These are phyloP conservation scores for Penicillium fuscoglaucum DNA, from an alignment of 2,329 filamentous ascomycete genomes.

Conservation along the genomic window DNA sequence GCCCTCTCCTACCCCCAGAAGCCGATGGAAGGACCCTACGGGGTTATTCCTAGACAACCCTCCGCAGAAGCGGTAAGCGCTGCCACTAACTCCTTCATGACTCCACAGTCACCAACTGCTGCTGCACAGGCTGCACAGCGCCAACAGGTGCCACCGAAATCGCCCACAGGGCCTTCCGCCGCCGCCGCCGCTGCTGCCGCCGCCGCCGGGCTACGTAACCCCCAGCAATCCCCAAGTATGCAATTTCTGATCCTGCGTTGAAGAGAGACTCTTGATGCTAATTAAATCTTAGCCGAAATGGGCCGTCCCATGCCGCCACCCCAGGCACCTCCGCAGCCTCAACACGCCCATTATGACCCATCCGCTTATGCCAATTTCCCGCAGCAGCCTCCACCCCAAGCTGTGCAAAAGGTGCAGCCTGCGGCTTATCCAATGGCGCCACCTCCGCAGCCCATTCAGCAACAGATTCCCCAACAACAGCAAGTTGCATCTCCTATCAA, in stretches of 20 bases:
- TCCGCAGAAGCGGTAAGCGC: constrained; percentile 46
- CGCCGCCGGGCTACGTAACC: constrained; percentile 48
- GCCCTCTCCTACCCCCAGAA: constrained; percentile 38
- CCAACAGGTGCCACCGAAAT: constrained; percentile 49
- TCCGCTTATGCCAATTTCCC: constrained; percentile 43
- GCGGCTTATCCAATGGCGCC: constrained; percentile 32
- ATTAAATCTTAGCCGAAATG: constrained; percentile 42
- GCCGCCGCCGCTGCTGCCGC: constrained; percentile 53
- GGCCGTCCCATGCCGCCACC: constrained; percentile 39
- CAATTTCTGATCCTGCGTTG: background rate
- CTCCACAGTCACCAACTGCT: constrained; percentile 48
- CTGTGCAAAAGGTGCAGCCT: constrained; percentile 27
- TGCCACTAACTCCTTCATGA: constrained; percentile 44
- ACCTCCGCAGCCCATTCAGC: constrained; percentile 24
- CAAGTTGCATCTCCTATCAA: constrained; percentile 22
- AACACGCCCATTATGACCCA: constrained; percentile 50
- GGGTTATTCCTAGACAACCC: constrained; percentile 37
- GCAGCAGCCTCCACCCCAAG: constrained; percentile 31
- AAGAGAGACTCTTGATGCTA: background rate
- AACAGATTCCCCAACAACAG: constrained; percentile 28
- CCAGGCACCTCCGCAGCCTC: constrained; percentile 41
- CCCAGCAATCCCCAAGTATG: constrained; percentile 45
- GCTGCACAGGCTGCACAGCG: constrained; percentile 34
- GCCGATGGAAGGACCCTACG: constrained; percentile 40
- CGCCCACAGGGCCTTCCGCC: constrained; percentile 49